Percentiles rank a stretch among this genome's conserved stretches.
Evolutionary conservation across 805 yeast species (phyloP).

Genomic region (Ogataea ramenticola): DNA sequence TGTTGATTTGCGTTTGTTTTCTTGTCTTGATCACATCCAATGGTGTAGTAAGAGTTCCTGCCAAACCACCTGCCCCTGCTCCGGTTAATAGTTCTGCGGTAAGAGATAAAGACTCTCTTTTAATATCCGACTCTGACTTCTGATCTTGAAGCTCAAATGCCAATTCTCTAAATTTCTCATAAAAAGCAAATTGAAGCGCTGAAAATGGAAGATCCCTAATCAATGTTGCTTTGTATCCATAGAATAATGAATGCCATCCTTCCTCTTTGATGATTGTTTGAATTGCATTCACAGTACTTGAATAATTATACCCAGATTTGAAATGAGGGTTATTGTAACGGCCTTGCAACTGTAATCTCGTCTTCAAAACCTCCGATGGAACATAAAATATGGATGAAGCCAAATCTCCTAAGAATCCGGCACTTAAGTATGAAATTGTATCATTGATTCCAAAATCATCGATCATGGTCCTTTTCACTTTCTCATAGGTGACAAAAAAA

Average conservation of each 20-base stretch:
- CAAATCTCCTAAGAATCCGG: constrained; percentile 92
- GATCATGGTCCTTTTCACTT: constrained; percentile 63
- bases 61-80: constrained; percentile 92
- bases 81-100: constrained; percentile 74
- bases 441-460: constrained; percentile 62
- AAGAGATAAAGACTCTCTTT: constrained; percentile 34
- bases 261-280: constrained; percentile 56
- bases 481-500: constrained; percentile 90
- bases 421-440: constrained; percentile 68
- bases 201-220: constrained; percentile 92
- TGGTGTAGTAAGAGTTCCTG: constrained; percentile 86
- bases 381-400: constrained; percentile 86
- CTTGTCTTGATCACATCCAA: constrained; percentile 88
- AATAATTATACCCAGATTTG: constrained; percentile 80
- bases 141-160: constrained; percentile 36
- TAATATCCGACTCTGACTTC: constrained; percentile 30
- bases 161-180: constrained; percentile 68
- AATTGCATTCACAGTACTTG: constrained; percentile 66
- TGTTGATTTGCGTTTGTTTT: constrained; percentile 72
- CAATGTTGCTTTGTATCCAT: constrained; percentile 91
- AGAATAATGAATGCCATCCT: constrained; percentile 70
- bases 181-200: constrained; percentile 92
- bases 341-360: constrained; percentile 91
- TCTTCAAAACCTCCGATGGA: constrained; percentile 91
- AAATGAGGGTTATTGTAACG: constrained; percentile 72